phyloP scores from a whole-genome alignment of 495 filamentous ascomycete genomes.

The Staphylotrichum longicolle region DNA sequence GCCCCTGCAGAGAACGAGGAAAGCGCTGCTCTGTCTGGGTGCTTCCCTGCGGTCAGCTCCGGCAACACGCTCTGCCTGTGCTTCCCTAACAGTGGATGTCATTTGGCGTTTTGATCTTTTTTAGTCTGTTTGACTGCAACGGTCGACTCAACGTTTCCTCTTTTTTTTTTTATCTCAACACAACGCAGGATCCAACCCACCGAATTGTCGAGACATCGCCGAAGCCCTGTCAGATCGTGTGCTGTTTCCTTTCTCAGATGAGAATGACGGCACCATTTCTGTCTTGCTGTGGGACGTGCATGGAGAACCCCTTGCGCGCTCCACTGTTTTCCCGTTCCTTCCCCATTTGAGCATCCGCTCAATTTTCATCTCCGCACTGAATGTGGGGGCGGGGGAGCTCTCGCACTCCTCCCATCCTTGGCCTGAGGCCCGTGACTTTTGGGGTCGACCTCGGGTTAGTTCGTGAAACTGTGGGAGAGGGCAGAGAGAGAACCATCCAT shows the following conservation, averaged over 20 bases:
- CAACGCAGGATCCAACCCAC: too few species aligned
- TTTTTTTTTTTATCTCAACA: too few species aligned
- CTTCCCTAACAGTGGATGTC: too few species aligned
- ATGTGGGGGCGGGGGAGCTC: constrained; percentile 19
- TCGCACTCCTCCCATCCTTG: neutral
- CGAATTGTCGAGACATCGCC: neutral
- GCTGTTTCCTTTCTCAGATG: constrained; percentile 16
- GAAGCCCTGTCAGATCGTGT: neutral
- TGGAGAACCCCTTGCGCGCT: constrained; percentile 2
- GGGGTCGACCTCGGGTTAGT: neutral
- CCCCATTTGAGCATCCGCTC: constrained; percentile 21
- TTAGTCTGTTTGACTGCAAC: too few species aligned
- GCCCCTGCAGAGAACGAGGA: neutral
- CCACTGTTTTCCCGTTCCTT: constrained; percentile 5
- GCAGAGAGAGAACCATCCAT: too few species aligned
- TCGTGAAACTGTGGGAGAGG: too few species aligned
- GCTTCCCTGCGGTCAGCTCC: too few species aligned
- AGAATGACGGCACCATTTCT: constrained; percentile 26
- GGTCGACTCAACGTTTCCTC: too few species aligned
- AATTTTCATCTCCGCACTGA: constrained; percentile 28
- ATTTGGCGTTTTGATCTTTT: too few species aligned
- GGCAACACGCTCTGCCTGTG: too few species aligned
- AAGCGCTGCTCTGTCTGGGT: neutral
- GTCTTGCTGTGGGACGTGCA: neutral
- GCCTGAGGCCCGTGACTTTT: neutral